Evolutionary conservation across 495 filamentous ascomycete genomes (phyloP), one percentile per base, ranked within the genome.

Genomic region (Penicillium maclennaniae): DNA sequence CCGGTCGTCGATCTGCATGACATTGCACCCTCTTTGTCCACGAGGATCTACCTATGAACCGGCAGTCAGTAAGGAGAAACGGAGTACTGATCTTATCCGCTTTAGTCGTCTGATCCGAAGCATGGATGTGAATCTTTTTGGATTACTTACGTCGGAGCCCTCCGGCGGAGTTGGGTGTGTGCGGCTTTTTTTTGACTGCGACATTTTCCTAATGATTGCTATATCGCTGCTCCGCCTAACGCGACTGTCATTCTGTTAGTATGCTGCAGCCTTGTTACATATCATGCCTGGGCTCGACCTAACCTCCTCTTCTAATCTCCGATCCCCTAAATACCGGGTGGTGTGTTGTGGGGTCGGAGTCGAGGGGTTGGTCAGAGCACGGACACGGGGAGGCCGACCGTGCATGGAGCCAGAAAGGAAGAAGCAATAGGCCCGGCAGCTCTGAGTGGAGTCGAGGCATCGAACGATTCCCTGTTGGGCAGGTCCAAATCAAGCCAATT

Each of bases 1-100:
- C 69, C 68, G 68, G 51, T 60, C 50, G 58, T 66, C 59, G 58
- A 63, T 68, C 65, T 54, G 60, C 56, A 55, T 49, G 57, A 58
- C 59, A 57, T 46, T 23, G 34, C 27, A 36, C 25, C 23, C 31
- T 28, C 31, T 10, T 12, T 34, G 27, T 12, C 43, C 51, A 45
- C 38, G 44, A 55, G 56, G 49, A 49, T 45, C 21, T 40, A n/a
- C 47, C 21, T 16, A 47, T 50, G 50, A 42, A 41, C 49, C 47
- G 28, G 31, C 43, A 28, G 23, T n/a, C 40, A 55, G 54, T 43
- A 51, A 51, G 51, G 47, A 43, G 51, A 12, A 8, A 14, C 12
- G 9, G 20, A 36, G 21, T 23, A 28, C 27, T 16, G 54, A 54
- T 38, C 47, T 45, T 60, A 37, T 21, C 56, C 45, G 5, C 14